These are phyloP conservation scores for Mrakia blollopis DNA, from an alignment of 768 basidiomycete genomes.

Conservation along the genomic window DNA sequence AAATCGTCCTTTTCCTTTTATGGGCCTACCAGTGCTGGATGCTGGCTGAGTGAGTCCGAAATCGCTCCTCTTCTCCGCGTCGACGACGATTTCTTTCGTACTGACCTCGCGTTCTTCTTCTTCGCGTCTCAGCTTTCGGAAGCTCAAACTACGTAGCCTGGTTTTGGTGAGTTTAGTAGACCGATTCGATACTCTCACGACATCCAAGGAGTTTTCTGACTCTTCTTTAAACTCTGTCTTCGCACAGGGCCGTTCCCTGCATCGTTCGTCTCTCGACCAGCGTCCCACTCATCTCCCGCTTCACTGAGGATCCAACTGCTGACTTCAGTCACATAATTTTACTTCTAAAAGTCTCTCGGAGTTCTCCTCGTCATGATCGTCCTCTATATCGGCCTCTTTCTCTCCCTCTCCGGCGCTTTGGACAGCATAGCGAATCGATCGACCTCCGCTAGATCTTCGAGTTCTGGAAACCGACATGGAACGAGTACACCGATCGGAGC, in stretches of 20 bases:
- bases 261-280: background rate
- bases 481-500: background rate
- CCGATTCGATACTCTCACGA: too few relatives aligned
- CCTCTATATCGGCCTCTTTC: background rate
- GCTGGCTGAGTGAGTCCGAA: background rate
- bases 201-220: background rate
- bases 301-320: background rate
- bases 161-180: background rate
- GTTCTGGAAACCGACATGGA: background rate
- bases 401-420: background rate
- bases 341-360: background rate
- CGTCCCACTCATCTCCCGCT: background rate
- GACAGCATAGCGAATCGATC: background rate
- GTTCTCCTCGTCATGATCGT: constrained; percentile 3
- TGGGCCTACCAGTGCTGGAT: background rate
- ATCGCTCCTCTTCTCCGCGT: background rate
- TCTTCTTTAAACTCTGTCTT: background rate
- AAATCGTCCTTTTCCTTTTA: background rate
- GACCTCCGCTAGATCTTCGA: background rate
- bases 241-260: background rate
- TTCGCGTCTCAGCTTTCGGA: background rate
- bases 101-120: background rate
- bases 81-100: background rate
- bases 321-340: background rate
- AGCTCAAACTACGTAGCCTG: background rate